These are phyloP conservation scores for Cinchona pubescens DNA, from an alignment of 257 asterid species.

Conservation along the genomic window DNA sequence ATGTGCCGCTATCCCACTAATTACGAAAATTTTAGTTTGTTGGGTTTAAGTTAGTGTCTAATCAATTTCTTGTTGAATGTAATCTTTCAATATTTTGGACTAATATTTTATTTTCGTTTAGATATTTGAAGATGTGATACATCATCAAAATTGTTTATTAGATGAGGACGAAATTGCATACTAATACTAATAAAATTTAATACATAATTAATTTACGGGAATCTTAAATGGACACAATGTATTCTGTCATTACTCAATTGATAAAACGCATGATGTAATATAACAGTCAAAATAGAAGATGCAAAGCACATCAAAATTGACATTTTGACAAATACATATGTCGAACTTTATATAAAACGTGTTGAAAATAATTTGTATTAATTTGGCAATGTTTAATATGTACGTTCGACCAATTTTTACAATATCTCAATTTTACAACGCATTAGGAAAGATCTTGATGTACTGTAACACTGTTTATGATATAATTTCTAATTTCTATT, in stretches of 20 bases:
- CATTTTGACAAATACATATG: background rate
- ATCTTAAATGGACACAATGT: background rate
- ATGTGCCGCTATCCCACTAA: background rate
- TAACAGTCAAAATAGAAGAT: constrained; percentile 1
- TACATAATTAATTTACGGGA: background rate
- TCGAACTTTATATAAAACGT: background rate
- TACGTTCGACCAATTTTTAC: background rate
- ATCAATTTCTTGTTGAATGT: too few species aligned
- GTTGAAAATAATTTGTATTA: background rate
- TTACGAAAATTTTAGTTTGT: too few species aligned
- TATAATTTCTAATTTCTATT: background rate
- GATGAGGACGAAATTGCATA: background rate
- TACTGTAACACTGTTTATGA: background rate
- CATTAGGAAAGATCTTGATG: background rate
- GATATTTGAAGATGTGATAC: too few species aligned
- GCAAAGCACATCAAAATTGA: background rate
- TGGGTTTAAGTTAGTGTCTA: too few species aligned
- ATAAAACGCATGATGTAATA: constrained; percentile 15
- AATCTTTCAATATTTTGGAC: background rate
- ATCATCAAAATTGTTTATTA: background rate
- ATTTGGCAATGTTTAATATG: background rate
- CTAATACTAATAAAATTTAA: too few species aligned
- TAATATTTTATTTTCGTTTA: too few species aligned
- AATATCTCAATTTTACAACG: background rate
- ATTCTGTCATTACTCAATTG: background rate